Evolutionary conservation across 1,284 basidiomycete species (phyloP), one percentile per base, ranked within the genome.

Genomic region (Megacollybia platyphylla): DNA sequence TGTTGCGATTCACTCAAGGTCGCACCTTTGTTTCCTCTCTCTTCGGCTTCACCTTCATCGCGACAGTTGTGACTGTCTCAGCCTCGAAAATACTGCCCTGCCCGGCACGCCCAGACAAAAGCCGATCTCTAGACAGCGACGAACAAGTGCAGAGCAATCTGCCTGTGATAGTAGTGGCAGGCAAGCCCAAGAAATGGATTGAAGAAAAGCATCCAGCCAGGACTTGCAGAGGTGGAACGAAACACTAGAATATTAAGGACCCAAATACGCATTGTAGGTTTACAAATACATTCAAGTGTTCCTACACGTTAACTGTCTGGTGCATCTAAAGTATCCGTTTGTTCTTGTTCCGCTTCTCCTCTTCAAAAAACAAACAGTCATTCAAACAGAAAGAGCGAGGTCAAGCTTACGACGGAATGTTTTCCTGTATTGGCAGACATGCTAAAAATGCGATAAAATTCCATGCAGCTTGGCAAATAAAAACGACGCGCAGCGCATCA

Each of bases 401-500:
- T 11, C 31, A 11, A 15, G 67, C 81, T 60, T 57, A 86, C 79
- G 84, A 79, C 49, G 86, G 56, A 27, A 69, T 62, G 53, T 78
- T 79, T 55, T 88, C 86, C 61, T 85, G 74, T 43, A 89, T 87
- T 4, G 82, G 79, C 48, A 87, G 49, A 54, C 75, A 79, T 26
- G 64, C 68, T 60, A 65, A 59, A 54, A 87, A 71, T 32, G 71
- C 70, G 42, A 84, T 53, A 53, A 85, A 53, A 49, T 78, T 79
- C 50, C 78, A 60, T 24, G 69, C 81, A 47, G 71, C 68, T 55
- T 79, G 82, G 53, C 79, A 81, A 46, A 90, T 74, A 65, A 97
- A 98, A 43, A 94, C 90, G 50, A 79, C 76, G 51, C 77, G 77
- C 51, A 97, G 66, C 37, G 89, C 87, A 53, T 78, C 74, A 28